These are phyloP conservation scores for Torulaspora pretoriensis DNA, from an alignment of 1,139 yeast species.

Conservation along the genomic window DNA sequence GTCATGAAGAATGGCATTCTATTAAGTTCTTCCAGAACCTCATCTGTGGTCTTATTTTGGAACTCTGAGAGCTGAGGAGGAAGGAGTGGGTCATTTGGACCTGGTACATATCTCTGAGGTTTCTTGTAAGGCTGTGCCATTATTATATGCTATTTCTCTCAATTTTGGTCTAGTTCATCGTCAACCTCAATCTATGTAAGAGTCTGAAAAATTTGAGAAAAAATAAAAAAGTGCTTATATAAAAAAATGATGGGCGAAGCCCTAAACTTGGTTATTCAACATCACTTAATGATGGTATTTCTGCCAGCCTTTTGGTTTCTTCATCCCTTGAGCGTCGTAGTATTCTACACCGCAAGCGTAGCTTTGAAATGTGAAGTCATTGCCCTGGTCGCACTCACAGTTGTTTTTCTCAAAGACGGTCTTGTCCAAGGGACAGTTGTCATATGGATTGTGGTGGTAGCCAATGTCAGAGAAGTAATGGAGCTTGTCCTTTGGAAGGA, in stretches of 20 bases:
- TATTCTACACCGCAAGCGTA: conserved; percentile 58
- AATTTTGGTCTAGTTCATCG: background rate
- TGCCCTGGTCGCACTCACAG: conserved; percentile 61
- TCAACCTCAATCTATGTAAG: background rate
- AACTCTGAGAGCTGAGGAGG: conserved; percentile 78
- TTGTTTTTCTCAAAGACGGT: conserved; percentile 46
- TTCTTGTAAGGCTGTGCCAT: conserved; percentile 22
- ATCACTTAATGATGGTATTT: conserved; percentile 8
- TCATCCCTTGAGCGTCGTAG: conserved; percentile 45
- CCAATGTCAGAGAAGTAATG: conserved; percentile 78
- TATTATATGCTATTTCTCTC: background rate
- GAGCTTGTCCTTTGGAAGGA: conserved; percentile 58
- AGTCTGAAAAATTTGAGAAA: conserved; percentile 1
- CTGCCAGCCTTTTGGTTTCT: conserved; percentile 56
- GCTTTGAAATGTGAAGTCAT: conserved; percentile 64
- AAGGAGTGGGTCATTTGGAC: conserved; percentile 71
- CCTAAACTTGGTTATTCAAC: background rate
- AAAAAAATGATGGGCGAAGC: background rate
- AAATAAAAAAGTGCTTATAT: background rate
- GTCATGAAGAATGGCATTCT: conserved; percentile 94
- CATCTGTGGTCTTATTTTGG: conserved; percentile 66
- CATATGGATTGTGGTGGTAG: conserved; percentile 52
- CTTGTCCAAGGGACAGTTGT: conserved; percentile 61
- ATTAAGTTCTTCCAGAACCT: conserved; percentile 73
- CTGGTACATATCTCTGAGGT: conserved; percentile 57